Percentiles rank a stretch among this genome's conserved stretches.
These are phyloP conservation scores for Chrysoporthe austroafricana DNA, from an alignment of 2,329 filamentous ascomycete species.

Conservation along the genomic window DNA sequence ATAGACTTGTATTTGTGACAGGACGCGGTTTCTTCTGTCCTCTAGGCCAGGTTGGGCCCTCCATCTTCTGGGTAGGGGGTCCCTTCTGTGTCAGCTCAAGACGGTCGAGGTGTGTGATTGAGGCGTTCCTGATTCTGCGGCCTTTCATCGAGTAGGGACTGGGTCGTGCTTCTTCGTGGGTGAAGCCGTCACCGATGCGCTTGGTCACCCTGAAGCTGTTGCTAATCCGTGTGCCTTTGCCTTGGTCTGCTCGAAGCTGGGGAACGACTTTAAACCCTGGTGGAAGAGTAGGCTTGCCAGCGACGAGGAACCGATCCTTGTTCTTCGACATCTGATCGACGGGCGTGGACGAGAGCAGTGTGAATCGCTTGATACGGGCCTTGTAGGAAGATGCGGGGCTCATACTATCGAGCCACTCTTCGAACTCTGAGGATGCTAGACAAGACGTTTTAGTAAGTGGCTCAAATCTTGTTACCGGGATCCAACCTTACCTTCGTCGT, in stretches of 20 bases:
- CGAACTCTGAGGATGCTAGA: not conserved
- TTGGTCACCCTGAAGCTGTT: conserved; percentile 8
- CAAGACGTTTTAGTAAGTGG: not conserved
- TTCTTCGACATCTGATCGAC: conserved; percentile 16
- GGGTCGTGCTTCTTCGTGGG: conserved; percentile 19
- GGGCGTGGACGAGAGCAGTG: not conserved
- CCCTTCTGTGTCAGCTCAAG: conserved; percentile 33
- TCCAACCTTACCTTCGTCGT: conserved; percentile 9
- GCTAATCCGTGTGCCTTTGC: not conserved
- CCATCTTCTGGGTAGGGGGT: conserved; percentile 15
- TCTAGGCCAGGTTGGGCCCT: conserved; percentile 1
- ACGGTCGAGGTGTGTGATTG: conserved; percentile 22
- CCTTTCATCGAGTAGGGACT: conserved; percentile 8
- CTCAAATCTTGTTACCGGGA: not conserved
- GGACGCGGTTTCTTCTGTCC: conserved; percentile 22
- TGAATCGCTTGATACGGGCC: conserved; percentile 1
- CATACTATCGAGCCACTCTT: not conserved
- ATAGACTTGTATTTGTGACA: not conserved
- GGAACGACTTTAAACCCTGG: conserved; percentile 32
- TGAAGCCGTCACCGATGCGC: conserved; percentile 22
- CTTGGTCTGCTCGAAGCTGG: conserved; percentile 15
- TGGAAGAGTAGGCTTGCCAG: conserved; percentile 6
- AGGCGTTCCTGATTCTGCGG: conserved; percentile 12
- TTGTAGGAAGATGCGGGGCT: not conserved
- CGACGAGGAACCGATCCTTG: conserved; percentile 22